phyloP scores from a whole-genome alignment of 768 basidiomycete species.

The Boletus pseudo-olivaceus region DNA sequence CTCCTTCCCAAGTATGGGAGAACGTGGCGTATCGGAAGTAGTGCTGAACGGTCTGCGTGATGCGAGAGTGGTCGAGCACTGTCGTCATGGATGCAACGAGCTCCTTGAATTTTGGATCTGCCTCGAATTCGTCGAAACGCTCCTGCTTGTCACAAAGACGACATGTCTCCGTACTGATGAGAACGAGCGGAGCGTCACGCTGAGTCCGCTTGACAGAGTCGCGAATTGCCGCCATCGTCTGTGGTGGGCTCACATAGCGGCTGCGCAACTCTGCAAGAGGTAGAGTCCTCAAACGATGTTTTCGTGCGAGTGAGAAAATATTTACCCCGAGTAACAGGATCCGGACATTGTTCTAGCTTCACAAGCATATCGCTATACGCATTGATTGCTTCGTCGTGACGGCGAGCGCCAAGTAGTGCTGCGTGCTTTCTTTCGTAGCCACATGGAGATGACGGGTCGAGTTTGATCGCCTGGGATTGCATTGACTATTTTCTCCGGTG shows the following conservation, averaged over 20 bases:
- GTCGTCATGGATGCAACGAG: neutral
- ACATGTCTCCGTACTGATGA: neutral
- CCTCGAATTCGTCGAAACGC: neutral
- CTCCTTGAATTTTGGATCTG: neutral
- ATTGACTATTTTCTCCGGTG: neutral
- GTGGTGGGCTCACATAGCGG: neutral
- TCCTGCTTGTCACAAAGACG: neutral
- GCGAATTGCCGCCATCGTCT: neutral
- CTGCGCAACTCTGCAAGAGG: neutral
- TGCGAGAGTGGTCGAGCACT: neutral
- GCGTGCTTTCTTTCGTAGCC: neutral
- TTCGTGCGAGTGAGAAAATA: neutral
- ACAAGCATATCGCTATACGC: neutral
- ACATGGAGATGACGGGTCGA: neutral
- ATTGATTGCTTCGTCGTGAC: neutral
- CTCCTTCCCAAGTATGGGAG: neutral
- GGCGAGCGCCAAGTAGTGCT: neutral
- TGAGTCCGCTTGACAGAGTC: neutral
- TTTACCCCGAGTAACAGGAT: neutral
- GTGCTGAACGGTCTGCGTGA: neutral
- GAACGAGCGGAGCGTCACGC: neutral
- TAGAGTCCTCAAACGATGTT: neutral
- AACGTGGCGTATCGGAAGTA: neutral
- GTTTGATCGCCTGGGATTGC: neutral
- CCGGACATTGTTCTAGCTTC: neutral